Conservation (phyloP, 805 yeast species). For the Candida easanensis region DNA sequence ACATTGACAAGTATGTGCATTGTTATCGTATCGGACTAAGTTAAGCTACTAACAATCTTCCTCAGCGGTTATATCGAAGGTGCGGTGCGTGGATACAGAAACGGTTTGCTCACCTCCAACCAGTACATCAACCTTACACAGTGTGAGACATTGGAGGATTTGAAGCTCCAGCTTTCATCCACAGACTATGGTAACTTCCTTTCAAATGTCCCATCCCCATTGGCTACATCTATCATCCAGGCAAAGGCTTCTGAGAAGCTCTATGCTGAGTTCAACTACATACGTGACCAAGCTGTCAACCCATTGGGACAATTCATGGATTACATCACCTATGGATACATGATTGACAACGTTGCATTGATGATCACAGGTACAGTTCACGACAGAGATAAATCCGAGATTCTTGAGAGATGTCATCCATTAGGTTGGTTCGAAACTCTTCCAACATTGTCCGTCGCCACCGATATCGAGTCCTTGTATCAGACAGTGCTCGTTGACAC, state of each 20-base stretch:
- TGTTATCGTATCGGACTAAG: too few species aligned
- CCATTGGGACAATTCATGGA: slow-evolving; percentile 83
- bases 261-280: slow-evolving; percentile 79
- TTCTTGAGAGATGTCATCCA: slow-evolving; percentile 90
- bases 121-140: slow-evolving; percentile 93
- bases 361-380: slow-evolving; percentile 97
- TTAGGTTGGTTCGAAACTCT: slow-evolving; percentile 98
- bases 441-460: slow-evolving; percentile 92
- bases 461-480: slow-evolving; percentile 91
- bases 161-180: slow-evolving; percentile 89
- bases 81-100: slow-evolving; percentile 89
- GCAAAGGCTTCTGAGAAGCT: slow-evolving; percentile 71
- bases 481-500: slow-evolving; percentile 93
- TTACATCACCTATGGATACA: slow-evolving; percentile 90
- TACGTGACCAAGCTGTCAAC: slow-evolving; percentile 80
- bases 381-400: slow-evolving; percentile 86
- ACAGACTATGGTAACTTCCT: slow-evolving; percentile 94
- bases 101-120: slow-evolving; percentile 69
- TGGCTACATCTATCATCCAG: slow-evolving; percentile 85
- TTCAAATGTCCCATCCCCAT: slow-evolving; percentile 75
- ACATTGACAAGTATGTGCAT: slow-evolving; percentile 53
- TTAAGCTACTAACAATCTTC: slow-evolving; percentile 23
- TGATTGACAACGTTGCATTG: slow-evolving; percentile 96
- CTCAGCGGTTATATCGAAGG: slow-evolving; percentile 84
- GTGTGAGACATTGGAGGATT: slow-evolving; percentile 92